Evolutionary conservation across 148 eudicot species (phyloP), one percentile per base, ranked within the genome.

Genomic region (Chenopodium suecicum): DNA sequence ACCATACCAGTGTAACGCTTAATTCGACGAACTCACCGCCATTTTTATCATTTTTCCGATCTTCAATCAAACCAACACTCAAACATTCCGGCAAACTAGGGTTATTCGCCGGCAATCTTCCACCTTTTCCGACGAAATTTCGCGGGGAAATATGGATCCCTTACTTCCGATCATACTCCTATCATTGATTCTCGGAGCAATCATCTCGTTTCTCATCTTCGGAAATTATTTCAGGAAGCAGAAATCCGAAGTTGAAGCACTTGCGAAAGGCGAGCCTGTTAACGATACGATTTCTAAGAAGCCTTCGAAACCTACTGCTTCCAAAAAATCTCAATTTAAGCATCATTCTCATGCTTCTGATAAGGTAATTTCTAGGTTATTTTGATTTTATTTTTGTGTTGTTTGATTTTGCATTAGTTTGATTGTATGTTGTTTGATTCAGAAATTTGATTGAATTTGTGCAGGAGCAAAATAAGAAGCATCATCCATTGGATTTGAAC

Each of bases 401-500:
- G 8, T 54, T 7, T 41, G 41, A 56, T 50, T 31, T 46, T 77
- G 44, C 1, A 19, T 72, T 58, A 37, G 27, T 22, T 9, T 1
- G 5, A 58, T 58, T 19, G 11, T n/a, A 22, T 27, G 7, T 68
- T 67, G 25, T 13, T 34, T 74, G 37, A 79, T 65, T 50, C 48
- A 29, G 22, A 32, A 64, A 74, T 74, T 48, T 73, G 65, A 78
- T 81, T 78, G 68, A 66, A 67, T 92, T 27, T 84, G 73, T 91
- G 88, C 73, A 94, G 99, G 99, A 96, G 34, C 90, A 85, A 68
- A 90, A 78, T 85, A 97, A 92, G 92, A 87, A 87, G 82, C 99
- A 97, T 85, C 99, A 97, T 83, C 93, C 91, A 2, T 87, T 97
- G 90, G 98, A 97, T 88, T 81, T 97, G 89, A 97, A 97, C 78